Evolutionary conservation across 768 basidiomycete species (phyloP).

Genomic region (Rhizopogon vinicolor): DNA sequence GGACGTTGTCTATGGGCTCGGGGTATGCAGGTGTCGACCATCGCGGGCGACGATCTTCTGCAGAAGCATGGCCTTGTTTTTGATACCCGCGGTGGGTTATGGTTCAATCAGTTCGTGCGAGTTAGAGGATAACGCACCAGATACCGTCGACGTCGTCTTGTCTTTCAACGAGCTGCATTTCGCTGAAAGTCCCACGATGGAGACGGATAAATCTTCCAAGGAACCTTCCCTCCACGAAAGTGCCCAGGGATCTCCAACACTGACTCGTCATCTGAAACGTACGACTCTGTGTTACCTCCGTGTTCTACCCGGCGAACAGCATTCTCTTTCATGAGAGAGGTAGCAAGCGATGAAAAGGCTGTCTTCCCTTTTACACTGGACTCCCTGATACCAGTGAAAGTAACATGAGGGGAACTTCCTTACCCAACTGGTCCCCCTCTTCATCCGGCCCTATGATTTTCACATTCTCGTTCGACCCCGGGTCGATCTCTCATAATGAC

Average conservation of each 20-base stretch:
- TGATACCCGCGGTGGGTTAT: not conserved
- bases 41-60: slow-evolving; percentile 4
- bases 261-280: slow-evolving; percentile 16
- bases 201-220: slow-evolving; percentile 16
- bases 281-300: slow-evolving; percentile 4
- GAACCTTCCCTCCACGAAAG: slow-evolving; percentile 29
- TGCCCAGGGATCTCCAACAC: slow-evolving; percentile 58
- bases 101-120: not conserved
- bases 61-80: no score
- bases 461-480: slow-evolving; percentile 38
- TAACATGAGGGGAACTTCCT: slow-evolving; percentile 11
- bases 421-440: slow-evolving; percentile 17
- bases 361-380: slow-evolving; percentile 9
- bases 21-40: slow-evolving; percentile 49
- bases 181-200: slow-evolving; percentile 35
- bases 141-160: slow-evolving; percentile 39
- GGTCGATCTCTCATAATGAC: slow-evolving; percentile 24
- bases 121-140: slow-evolving; percentile 30
- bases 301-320: not conserved
- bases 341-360: not conserved
- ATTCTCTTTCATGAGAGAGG: not conserved
- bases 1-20: slow-evolving; percentile 45
- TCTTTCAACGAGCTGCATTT: slow-evolving; percentile 42
- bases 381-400: slow-evolving; percentile 16
- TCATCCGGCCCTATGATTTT: slow-evolving; percentile 29